phyloP scores from a whole-genome alignment of 345 rosid species.

The Dipteronia dyeriana region DNA sequence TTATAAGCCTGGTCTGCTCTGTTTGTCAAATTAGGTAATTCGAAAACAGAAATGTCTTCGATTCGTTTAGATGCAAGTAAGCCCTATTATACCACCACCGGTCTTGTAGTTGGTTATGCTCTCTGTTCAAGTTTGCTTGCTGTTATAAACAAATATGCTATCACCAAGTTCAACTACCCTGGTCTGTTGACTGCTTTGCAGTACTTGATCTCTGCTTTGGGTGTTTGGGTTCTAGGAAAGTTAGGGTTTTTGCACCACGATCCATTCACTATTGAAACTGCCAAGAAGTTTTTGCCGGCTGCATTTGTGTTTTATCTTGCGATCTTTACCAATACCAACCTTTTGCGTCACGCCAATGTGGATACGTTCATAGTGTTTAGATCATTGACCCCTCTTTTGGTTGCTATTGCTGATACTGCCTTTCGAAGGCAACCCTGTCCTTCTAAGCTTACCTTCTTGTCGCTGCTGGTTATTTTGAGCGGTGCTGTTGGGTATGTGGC shows the following conservation, averaged over 20 bases:
- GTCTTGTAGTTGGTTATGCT: conserved; percentile 88
- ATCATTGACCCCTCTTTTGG: conserved; percentile 91
- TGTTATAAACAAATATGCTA: conserved; percentile 91
- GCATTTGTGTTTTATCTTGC: conserved; percentile 92
- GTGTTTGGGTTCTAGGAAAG: conserved; percentile 84
- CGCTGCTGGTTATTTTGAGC: conserved; percentile 69
- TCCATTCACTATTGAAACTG: conserved; percentile 70
- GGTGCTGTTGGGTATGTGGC: conserved; percentile 97
- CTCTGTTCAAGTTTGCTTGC: conserved; percentile 98
- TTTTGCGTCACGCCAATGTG: conserved; percentile 94
- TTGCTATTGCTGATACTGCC: conserved; percentile 81
- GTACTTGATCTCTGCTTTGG: conserved; percentile 76
- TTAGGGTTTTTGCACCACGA: conserved; percentile 80
- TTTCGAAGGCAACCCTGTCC: conserved; percentile 88
- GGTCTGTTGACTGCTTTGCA: conserved; percentile 92
- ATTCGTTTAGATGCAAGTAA: conserved; percentile 45
- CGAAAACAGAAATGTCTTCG: conserved; percentile 32
- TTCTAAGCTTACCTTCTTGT: conserved; percentile 66
- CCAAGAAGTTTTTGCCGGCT: conserved; percentile 95
- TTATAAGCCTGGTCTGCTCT: background rate
- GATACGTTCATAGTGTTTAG: conserved; percentile 94
- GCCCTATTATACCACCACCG: conserved; percentile 64
- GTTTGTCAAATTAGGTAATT: background rate
- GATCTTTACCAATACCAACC: conserved; percentile 94
- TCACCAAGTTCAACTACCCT: conserved; percentile 84